A percentile compares a stretch with the other conserved stretches of the same genome.
phyloP scores from a whole-genome alignment of 208 protist genomes.

The Trypanosoma caninum region DNA sequence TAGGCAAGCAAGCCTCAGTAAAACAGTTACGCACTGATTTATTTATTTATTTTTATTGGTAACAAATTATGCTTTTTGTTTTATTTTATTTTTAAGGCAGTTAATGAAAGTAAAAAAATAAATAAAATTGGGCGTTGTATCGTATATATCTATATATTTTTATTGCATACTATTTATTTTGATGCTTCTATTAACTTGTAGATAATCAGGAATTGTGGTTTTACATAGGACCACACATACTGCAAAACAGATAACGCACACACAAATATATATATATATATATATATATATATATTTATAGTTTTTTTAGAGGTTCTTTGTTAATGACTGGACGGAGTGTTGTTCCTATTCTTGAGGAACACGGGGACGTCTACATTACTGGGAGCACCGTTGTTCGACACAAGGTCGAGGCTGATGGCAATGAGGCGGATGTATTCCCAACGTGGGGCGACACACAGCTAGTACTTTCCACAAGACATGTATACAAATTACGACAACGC shows the following conservation, averaged over 20 bases:
- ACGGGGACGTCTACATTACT: constrained; percentile 22
- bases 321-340: constrained; percentile 14
- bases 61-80: constrained; percentile 5
- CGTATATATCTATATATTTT: no score
- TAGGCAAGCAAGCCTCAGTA: constrained; percentile 5
- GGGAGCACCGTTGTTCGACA: constrained; percentile 24
- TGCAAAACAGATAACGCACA: no score
- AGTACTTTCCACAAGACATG: constrained; percentile 5
- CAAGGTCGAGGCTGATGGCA: not conserved
- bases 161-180: no score
- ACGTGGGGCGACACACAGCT: constrained; percentile 8
- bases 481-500: constrained; percentile 18
- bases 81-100: no score
- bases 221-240: not conserved
- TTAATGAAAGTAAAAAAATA: no score
- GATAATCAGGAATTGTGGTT: no score
- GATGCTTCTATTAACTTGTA: no score
- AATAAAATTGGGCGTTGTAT: no score
- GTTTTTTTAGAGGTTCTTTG: not conserved
- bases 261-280: not conserved
- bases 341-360: constrained; percentile 11
- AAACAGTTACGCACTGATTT: not conserved
- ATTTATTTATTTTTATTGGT: constrained; percentile 10
- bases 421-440: constrained; percentile 13
- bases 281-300: not conserved